phyloP scores from a whole-genome alignment of 2,329 filamentous ascomycete genomes.

The Alternaria gaisen region DNA sequence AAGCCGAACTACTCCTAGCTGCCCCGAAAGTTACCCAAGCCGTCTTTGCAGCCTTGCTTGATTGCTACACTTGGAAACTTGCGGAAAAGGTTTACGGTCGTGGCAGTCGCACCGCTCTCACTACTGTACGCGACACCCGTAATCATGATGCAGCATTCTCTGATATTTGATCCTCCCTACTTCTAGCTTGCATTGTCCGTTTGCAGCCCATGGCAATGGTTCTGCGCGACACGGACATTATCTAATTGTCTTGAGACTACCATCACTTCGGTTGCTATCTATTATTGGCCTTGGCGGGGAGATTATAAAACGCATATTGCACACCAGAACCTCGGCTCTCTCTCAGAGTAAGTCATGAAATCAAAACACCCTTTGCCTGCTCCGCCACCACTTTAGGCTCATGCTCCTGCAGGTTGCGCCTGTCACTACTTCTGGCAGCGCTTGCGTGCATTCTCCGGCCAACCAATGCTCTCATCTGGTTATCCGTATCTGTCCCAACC shows the following conservation, averaged over 20 bases:
- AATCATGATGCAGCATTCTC: slow-evolving; percentile 24
- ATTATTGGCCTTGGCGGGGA: slow-evolving; percentile 83
- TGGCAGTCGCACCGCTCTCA: slow-evolving; percentile 69
- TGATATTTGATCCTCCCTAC: slow-evolving; percentile 32
- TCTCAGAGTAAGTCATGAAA: slow-evolving; percentile 38
- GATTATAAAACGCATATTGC: slow-evolving; percentile 44
- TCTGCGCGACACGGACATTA: slow-evolving; percentile 89
- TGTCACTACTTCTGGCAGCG: slow-evolving; percentile 78
- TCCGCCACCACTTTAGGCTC: slow-evolving; percentile 26
- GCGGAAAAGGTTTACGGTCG: slow-evolving; percentile 76
- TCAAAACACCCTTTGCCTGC: slow-evolving; percentile 5
- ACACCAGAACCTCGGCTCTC: slow-evolving; percentile 39
- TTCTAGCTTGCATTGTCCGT: slow-evolving; percentile 73
- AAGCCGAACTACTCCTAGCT: slow-evolving; percentile 73
- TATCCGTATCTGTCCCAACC: slow-evolving; percentile 67
- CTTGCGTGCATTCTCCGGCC: slow-evolving; percentile 86
- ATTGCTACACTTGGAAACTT: slow-evolving; percentile 89
- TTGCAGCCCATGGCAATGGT: slow-evolving; percentile 94
- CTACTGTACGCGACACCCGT: slow-evolving; percentile 67
- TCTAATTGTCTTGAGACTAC: slow-evolving; percentile 95
- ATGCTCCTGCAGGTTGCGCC: slow-evolving; percentile 46
- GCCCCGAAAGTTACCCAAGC: slow-evolving; percentile 81
- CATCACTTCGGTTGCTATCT: slow-evolving; percentile 80
- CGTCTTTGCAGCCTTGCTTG: slow-evolving; percentile 76
- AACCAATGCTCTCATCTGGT: slow-evolving; percentile 89